Evolutionary conservation across 495 filamentous ascomycete genomes (phyloP), one percentile per base, ranked within the genome.

Genomic region (Hyaloscypha finlandica): DNA sequence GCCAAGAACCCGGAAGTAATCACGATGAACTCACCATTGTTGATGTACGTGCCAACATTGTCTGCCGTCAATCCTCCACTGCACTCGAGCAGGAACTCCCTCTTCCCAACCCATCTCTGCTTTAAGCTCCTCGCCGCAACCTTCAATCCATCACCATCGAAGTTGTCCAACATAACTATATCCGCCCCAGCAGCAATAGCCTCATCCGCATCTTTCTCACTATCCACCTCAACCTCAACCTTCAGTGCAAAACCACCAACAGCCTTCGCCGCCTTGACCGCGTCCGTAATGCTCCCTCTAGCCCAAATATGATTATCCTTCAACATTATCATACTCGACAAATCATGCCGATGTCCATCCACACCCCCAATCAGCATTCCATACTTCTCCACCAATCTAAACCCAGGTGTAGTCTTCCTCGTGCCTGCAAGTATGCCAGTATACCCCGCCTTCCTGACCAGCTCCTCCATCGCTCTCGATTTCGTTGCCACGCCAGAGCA

Each of bases 301-400:
- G 92, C 91, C 90, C 92, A 96, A 33, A 99, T 87, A 76, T 99
- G 95, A 75, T 99, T 99, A 78, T 99, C 95, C 81, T 99, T 99
- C 59, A 99, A 83, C 95, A 99, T 99, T 30, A 91, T 92, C 95
- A 99, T 98, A 53, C 88, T 84, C 68, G 89, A 92, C 45, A 99
- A 79, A 77, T 98, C 96, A 77, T 97, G 91, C 16, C 95, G 85
- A 74, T 99, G 96, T 1, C 89, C 86, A 74, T 99, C 95, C 37
- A 89, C 91, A 20, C 96, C 96, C 22, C 94, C 95, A 16, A 97
- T 88, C 16, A 97, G 80, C 88, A 99, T 96, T 59, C 92, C 95
- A 76, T 98, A 99, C 81, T 99, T 99, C 81, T 99, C 95, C 3
- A 98, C 93, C 9, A 99, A 80, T 4, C 95, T 85, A 79, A 98